Conservation (phyloP, 2,329 filamentous ascomycete species). For the Hypoxylon sp. region DNA sequence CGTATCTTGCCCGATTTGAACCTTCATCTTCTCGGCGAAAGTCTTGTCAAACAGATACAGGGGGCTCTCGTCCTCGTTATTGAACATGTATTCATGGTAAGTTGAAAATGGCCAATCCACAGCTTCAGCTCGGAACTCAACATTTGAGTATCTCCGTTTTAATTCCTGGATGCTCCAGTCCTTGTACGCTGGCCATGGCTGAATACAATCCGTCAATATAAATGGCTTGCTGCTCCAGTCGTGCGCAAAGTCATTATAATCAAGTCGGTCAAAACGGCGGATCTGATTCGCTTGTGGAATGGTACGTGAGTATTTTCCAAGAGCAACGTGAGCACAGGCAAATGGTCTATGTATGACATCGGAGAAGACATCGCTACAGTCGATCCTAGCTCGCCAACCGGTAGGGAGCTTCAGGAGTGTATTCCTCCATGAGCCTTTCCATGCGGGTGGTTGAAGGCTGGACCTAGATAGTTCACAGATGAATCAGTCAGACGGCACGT, state of each 20-base stretch:
- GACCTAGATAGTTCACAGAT: constrained; percentile 49
- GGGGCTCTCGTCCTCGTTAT: constrained; percentile 86
- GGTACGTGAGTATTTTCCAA: constrained; percentile 73
- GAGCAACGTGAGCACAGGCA: constrained; percentile 81
- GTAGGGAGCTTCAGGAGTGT: constrained; percentile 74
- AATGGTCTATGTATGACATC: constrained; percentile 92
- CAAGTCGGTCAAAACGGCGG: constrained; percentile 74
- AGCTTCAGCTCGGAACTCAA: constrained; percentile 87
- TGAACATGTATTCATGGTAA: constrained; percentile 85
- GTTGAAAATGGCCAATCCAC: constrained; percentile 91
- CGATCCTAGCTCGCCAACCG: constrained; percentile 67
- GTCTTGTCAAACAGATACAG: constrained; percentile 91
- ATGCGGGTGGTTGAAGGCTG: constrained; percentile 64
- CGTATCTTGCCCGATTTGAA: constrained; percentile 69
- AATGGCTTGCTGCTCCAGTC: constrained; percentile 87
- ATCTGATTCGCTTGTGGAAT: constrained; percentile 84
- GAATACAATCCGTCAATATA: constrained; percentile 85
- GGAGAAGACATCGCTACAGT: constrained; percentile 86
- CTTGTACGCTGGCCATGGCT: constrained; percentile 81
- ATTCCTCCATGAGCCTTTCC: constrained; percentile 87
- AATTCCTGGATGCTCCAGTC: constrained; percentile 81
- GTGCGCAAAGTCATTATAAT: constrained; percentile 77
- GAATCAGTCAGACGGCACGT: constrained; percentile 27
- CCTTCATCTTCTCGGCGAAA: constrained; percentile 87
- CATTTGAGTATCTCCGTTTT: constrained; percentile 70